Base-by-base conservation (phyloP, 2,329 filamentous ascomycete species). In the Cladosporium sp. region DNA sequence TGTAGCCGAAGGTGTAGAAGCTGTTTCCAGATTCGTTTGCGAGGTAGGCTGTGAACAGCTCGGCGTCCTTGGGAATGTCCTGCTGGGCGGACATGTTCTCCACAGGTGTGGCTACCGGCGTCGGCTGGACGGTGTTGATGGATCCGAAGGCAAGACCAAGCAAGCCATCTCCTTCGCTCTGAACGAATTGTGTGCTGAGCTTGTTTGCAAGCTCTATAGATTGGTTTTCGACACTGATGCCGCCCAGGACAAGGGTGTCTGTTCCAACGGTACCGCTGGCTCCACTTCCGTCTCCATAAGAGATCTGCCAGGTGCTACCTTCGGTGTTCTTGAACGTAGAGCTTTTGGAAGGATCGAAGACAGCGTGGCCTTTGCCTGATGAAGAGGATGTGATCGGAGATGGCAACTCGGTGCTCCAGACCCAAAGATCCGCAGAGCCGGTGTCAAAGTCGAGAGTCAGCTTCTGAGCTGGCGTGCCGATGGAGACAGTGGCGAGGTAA, bases 1-100 rank as follows among this genome's bases (percentile, higher is more conserved):
- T 88, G 70, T 78, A 83, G 67, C 91, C 91, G 72, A 93, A 93
- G 73, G 91, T 88, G 78, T 92, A 93, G 88, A 89, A 33, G 87
- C 77, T 46, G 33, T 85, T 83, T 55, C 90, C 90, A 12, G 67
- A 66, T 53, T 69, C 70, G 57, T 81, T 80, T 66, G 83, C 69
- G 53, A 94, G 81, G 67, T 89, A 84, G 29, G 88, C 89, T 0
- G 90, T 91, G 78, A 93, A 90, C 46, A 93, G 79, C 0, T 89
- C 89, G 76, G 85, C 78, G 31, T 85, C 83, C 26, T 92, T 84
- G 40, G 40, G 40, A 12, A 46, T 46, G 40, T 46, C 40, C 4
- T 46, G 74, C 21, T 80, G 76, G n/a, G 76, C 69, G 76, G 85
- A 84, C 69, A 90, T 80, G 74, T 90, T 92, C 73, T 91, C 88